A percentile compares a stretch with the other conserved stretches of the same genome.
Conservation (phyloP, 1,284 basidiomycete genomes). For the Mycosarcoma mackinlayi region DNA sequence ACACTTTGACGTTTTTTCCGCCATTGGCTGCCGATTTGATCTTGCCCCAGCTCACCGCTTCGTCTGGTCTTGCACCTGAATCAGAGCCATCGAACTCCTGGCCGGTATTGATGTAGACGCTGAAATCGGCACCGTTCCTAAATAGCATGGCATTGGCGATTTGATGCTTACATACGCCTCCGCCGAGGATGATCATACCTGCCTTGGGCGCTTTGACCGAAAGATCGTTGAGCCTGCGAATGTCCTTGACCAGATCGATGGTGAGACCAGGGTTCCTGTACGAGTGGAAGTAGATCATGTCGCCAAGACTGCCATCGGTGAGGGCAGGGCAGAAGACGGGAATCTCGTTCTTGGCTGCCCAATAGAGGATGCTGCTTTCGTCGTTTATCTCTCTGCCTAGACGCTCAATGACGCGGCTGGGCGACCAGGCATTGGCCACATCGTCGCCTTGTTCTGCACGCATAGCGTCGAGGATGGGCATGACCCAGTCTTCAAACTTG, state of each 20-base stretch:
- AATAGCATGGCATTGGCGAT: slow-evolving; percentile 99
- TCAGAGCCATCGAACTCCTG: slow-evolving; percentile 99
- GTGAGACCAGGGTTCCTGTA: slow-evolving; percentile 80
- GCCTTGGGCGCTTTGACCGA: slow-evolving; percentile 89
- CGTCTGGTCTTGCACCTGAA: slow-evolving; percentile 95
- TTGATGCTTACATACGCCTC: slow-evolving; percentile 99
- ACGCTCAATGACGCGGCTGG: slow-evolving; percentile 89
- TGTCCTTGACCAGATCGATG: slow-evolving; percentile 94
- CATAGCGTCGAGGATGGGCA: slow-evolving; percentile 91
- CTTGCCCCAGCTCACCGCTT: slow-evolving; percentile 99
- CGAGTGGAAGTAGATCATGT: slow-evolving; percentile 99
- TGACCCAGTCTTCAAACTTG: slow-evolving; percentile 98
- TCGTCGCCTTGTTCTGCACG: slow-evolving; percentile 87
- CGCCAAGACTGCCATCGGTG: slow-evolving; percentile 96
- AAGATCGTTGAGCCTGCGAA: slow-evolving; percentile 89
- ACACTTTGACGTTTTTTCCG: slow-evolving; percentile 86
- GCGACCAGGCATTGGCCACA: slow-evolving; percentile 77
- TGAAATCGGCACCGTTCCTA: slow-evolving; percentile 96
- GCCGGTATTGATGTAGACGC: slow-evolving; percentile 97
- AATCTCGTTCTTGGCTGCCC: slow-evolving; percentile 96
- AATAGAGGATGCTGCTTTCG: slow-evolving; percentile 93
- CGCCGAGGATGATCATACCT: slow-evolving; percentile 97
- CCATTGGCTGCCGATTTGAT: slow-evolving; percentile 78
- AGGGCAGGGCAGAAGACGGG: slow-evolving; percentile 98
- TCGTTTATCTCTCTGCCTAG: slow-evolving; percentile 96